Evolutionary conservation across 2,329 filamentous ascomycete genomes (phyloP).

Genomic region (Diplocarpon mali): DNA sequence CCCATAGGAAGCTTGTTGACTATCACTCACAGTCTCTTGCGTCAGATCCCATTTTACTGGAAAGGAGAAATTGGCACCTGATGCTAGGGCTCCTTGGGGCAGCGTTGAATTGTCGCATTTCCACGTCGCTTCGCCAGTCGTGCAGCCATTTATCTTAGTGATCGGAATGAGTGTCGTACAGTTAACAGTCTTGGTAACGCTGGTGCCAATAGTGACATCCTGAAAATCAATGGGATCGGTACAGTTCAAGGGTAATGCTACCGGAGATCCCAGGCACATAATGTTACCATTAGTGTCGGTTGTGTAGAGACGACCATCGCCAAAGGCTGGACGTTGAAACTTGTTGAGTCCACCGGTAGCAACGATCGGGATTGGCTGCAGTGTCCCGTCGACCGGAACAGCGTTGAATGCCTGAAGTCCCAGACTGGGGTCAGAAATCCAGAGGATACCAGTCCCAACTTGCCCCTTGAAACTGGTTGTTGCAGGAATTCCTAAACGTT

Average conservation of each 20-base stretch:
- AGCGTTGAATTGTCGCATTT: conserved; percentile 30
- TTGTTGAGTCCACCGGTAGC: conserved; percentile 30
- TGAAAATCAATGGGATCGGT: conserved; percentile 32
- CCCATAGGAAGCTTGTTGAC: conserved; percentile 20
- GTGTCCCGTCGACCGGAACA: conserved; percentile 29
- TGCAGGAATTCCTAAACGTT: conserved; percentile 21
- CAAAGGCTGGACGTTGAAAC: conserved; percentile 32
- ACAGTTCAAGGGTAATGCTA: conserved; percentile 32
- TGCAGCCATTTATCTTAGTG: conserved; percentile 29
- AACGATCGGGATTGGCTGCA: conserved; percentile 26
- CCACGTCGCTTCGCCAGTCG: conserved; percentile 29
- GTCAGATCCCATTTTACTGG: conserved; percentile 32
- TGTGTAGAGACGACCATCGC: conserved; percentile 31
- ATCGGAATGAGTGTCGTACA: conserved; percentile 31
- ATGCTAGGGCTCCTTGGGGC: conserved; percentile 28
- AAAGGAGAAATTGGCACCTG: conserved; percentile 31
- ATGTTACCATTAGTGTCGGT: conserved; percentile 27
- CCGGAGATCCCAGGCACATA: conserved; percentile 31
- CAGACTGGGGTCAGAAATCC: conserved; percentile 31
- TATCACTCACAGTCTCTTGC: conserved; percentile 17
- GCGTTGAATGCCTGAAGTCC: conserved; percentile 32
- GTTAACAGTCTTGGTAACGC: conserved; percentile 25
- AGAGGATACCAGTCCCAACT: conserved; percentile 31
- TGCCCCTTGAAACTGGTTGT: conserved; percentile 30
- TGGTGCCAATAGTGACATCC: conserved; percentile 27